Conservation (phyloP, 2,329 filamentous ascomycete species). For the Orbilia javanica region DNA sequence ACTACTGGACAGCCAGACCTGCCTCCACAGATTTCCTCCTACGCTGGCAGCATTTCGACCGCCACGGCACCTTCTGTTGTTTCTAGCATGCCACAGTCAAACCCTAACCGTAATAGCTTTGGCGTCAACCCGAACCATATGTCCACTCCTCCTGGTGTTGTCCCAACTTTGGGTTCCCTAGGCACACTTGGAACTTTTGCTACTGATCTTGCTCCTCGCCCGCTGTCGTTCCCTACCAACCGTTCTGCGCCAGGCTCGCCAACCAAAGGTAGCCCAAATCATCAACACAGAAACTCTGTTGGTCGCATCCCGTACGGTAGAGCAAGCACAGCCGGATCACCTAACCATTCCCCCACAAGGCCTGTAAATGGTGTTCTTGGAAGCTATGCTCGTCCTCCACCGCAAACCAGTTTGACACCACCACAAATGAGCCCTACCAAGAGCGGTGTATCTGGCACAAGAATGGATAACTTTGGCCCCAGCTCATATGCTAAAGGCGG, state of each 20-base stretch:
- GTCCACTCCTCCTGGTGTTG: slow-evolving; percentile 28
- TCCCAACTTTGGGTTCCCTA: not conserved
- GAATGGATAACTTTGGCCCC: slow-evolving; percentile 26
- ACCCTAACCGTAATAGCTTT: slow-evolving; percentile 24
- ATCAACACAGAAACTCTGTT: slow-evolving; percentile 51
- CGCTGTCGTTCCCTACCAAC: slow-evolving; percentile 51
- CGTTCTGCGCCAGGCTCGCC: slow-evolving; percentile 42
- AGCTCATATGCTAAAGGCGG: slow-evolving; percentile 10
- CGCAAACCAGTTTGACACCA: slow-evolving; percentile 48
- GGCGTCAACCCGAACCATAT: slow-evolving; percentile 18
- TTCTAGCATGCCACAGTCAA: slow-evolving; percentile 11
- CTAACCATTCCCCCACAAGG: slow-evolving; percentile 10
- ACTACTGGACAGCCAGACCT: slow-evolving; percentile 30
- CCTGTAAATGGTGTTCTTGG: slow-evolving; percentile 16
- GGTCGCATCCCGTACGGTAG: slow-evolving; percentile 41
- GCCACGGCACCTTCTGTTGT: slow-evolving; percentile 26
- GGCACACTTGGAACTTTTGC: slow-evolving; percentile 47
- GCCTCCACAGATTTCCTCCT: slow-evolving; percentile 44
- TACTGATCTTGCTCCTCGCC: slow-evolving; percentile 43
- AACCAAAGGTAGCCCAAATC: slow-evolving; percentile 12
- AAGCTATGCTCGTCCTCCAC: slow-evolving; percentile 46
- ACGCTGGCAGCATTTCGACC: slow-evolving; percentile 49
- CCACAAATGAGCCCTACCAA: slow-evolving; percentile 48
- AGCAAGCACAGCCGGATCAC: slow-evolving; percentile 3
- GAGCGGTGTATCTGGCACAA: slow-evolving; percentile 13